These are phyloP conservation scores for Athelia psychrophila DNA, from an alignment of 1,284 basidiomycete species.

Conservation along the genomic window DNA sequence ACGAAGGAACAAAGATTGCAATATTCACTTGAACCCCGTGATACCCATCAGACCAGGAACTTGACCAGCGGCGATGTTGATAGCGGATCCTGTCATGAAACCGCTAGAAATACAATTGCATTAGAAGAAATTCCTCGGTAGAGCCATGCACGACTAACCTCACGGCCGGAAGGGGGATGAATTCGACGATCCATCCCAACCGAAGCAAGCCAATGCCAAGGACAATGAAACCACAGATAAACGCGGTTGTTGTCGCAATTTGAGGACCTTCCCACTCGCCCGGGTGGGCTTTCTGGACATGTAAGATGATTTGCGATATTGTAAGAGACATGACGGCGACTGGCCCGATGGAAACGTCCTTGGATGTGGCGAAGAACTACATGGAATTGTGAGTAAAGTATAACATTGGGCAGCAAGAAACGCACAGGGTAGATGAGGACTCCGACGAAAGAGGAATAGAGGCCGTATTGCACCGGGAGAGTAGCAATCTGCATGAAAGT, in stretches of 20 bases:
- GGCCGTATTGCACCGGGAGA: conserved; percentile 84
- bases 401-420: conserved; percentile 16
- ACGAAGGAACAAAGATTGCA: not conserved
- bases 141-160: too few species aligned
- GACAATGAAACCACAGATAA: conserved; percentile 92
- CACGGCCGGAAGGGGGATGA: conserved; percentile 90
- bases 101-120: conserved; percentile 48
- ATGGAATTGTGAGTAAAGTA: conserved; percentile 13
- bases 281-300: conserved; percentile 54
- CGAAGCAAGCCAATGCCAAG: conserved; percentile 90
- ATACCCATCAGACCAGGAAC: conserved; percentile 86
- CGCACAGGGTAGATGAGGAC: conserved; percentile 78
- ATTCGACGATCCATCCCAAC: conserved; percentile 94
- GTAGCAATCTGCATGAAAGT: conserved; percentile 66
- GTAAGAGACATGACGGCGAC: conserved; percentile 98
- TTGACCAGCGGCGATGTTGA: conserved; percentile 85
- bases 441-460: conserved; percentile 95
- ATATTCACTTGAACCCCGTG: conserved; percentile 71
- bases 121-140: too few species aligned
- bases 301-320: conserved; percentile 77
- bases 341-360: conserved; percentile 94
- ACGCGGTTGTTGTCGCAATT: conserved; percentile 86
- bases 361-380: conserved; percentile 91
- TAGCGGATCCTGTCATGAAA: conserved; percentile 90
- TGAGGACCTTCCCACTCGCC: conserved; percentile 59